Base-by-base conservation (phyloP, 768 basidiomycete species). In the Boletus sensibilis region DNA sequence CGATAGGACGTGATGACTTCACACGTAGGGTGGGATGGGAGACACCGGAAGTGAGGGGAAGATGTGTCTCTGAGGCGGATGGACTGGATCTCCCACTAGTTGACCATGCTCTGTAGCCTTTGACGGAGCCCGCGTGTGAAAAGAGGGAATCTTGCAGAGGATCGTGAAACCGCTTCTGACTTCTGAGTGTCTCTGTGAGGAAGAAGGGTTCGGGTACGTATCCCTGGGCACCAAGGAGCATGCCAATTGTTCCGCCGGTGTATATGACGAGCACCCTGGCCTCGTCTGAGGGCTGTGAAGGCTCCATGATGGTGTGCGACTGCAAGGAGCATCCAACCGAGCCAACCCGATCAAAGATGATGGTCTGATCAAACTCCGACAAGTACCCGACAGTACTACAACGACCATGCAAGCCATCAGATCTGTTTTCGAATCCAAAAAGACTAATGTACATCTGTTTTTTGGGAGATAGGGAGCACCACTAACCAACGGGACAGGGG, bases 91-190 rank as follows among this genome's bases (percentile, higher is more conserved):
- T 79, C 9, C 85, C 88, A 59, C 81, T 84, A 50, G 64, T 78
- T 60, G 81, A 86, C 88, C 94, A 95, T 54, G 85, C 78, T 55
- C 88, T 78, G 68, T 87, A 96, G 6, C 88, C 86, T 66, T 88
- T 83, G 9, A 94, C 87, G 21, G 92, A 88, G 8, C 78, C 75
- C 0, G 91, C 83, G 62, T 92, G 83, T 1, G 91, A 92, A 65
- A 92, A 94, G 23, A 96, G 74, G 1, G 93, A 94, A 57, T 92
- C 87, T 68, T 90, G 88, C 23, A 86, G 73, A 4, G 94, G 95
- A 62, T 98, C 95, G 71, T 98, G 92, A 65, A 98, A 98, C 13
- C 95, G 85, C 38, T 82, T 83, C 72, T 94, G 92, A 61, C 86
- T 86, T 62, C 82, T 77, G 29, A 96, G 81, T 0, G 87, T 92